These are phyloP conservation scores for Solanum ossicruentum DNA, from an alignment of 257 asterid species.

Conservation along the genomic window DNA sequence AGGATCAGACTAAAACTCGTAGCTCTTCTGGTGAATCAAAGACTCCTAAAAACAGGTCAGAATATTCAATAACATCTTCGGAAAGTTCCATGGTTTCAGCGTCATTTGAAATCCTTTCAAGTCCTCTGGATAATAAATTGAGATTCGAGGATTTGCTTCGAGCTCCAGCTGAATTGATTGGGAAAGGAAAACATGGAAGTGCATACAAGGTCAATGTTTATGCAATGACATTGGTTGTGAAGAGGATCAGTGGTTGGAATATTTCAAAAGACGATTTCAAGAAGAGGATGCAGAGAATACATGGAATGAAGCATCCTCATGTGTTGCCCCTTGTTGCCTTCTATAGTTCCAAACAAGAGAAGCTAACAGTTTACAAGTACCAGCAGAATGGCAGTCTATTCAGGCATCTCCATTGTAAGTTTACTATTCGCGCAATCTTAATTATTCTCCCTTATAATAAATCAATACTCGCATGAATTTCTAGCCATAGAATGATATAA, in stretches of 20 bases:
- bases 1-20: conserved; percentile 12
- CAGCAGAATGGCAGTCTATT: conserved; percentile 60
- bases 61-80: conserved; percentile 49
- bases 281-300: conserved; percentile 40
- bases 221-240: conserved; percentile 37
- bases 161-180: conserved; percentile 61
- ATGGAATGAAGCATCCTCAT: conserved; percentile 34
- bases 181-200: conserved; percentile 52
- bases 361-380: conserved; percentile 54
- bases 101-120: conserved; percentile 33
- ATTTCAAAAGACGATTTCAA: conserved; percentile 39
- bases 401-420: conserved; percentile 49
- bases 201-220: conserved; percentile 40
- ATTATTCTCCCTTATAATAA: not conserved
- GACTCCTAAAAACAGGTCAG: conserved; percentile 39
- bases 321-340: conserved; percentile 54
- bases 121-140: conserved; percentile 20
- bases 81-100: conserved; percentile 43
- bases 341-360: conserved; percentile 64
- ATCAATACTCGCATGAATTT: not conserved
- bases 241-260: conserved; percentile 60
- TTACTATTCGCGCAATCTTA: not conserved
- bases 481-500: not conserved
- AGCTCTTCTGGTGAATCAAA: conserved; percentile 38
- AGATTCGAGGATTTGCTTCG: conserved; percentile 60